Evolutionary conservation across 2,329 filamentous ascomycete species (phyloP).

Genomic region (Venturiaceae sp.): DNA sequence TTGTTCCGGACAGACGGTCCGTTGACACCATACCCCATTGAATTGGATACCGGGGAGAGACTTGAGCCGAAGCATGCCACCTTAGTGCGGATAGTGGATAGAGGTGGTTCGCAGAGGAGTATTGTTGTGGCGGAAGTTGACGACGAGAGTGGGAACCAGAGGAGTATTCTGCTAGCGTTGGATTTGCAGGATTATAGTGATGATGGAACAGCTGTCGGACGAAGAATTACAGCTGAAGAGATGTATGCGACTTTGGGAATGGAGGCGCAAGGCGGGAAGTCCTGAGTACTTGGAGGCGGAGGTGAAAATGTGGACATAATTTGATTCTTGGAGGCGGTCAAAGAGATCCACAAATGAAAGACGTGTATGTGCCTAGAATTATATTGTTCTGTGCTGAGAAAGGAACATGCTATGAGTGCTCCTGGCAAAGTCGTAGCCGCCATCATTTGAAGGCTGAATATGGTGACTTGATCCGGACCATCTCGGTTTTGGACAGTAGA

Average conservation of each 20-base stretch:
- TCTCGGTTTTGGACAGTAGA: no score
- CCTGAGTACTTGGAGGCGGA: background rate
- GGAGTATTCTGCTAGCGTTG: slow-evolving; percentile 4
- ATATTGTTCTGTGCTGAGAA: background rate
- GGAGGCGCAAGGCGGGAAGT: background rate
- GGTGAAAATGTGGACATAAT: background rate
- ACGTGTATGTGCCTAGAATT: background rate
- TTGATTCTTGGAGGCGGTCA: background rate
- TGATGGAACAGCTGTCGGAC: background rate
- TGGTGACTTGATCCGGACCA: no score
- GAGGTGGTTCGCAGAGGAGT: background rate
- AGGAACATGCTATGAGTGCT: no score
- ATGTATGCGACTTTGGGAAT: slow-evolving; percentile 2
- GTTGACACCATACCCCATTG: slow-evolving; percentile 2
- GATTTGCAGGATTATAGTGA: slow-evolving; percentile 1
- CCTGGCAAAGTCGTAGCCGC: no score
- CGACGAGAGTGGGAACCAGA: background rate
- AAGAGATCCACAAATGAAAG: background rate
- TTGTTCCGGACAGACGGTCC: slow-evolving; percentile 1
- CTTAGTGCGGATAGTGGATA: background rate
- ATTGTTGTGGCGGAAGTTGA: slow-evolving; percentile 6
- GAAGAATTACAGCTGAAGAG: slow-evolving; percentile 2
- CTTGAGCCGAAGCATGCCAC: slow-evolving; percentile 5
- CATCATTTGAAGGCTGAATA: no score
- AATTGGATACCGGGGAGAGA: slow-evolving; percentile 1